phyloP scores from a whole-genome alignment of 2,329 filamentous ascomycete genomes.

The Cladosporium sp. region DNA sequence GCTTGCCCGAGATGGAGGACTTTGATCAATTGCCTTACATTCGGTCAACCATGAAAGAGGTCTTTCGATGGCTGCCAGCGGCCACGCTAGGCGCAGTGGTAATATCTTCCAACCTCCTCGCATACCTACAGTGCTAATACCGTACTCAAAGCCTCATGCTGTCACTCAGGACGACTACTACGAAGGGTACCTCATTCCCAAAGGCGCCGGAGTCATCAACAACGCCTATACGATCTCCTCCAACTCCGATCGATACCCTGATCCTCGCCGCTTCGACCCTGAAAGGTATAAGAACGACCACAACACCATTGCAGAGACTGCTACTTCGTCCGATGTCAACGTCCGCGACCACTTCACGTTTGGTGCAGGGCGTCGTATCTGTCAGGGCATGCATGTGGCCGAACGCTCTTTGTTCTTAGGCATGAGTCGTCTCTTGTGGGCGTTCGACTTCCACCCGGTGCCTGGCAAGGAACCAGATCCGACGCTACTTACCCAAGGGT shows the following conservation, averaged over 20 bases:
- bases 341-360: conserved; percentile 59
- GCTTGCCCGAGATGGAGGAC: conserved; percentile 27
- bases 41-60: conserved; percentile 29
- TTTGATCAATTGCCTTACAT: conserved; percentile 27
- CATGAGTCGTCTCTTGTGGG: conserved; percentile 54
- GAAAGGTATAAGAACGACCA: conserved; percentile 35
- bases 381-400: conserved; percentile 60
- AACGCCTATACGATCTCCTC: conserved; percentile 42
- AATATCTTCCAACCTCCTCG: background rate
- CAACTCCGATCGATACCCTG: conserved; percentile 40
- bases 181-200: conserved; percentile 39
- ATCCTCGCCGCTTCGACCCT: conserved; percentile 43
- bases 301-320: conserved; percentile 34
- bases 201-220: conserved; percentile 32
- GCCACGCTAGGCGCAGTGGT: conserved; percentile 36
- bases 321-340: conserved; percentile 41
- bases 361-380: conserved; percentile 59
- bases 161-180: conserved; percentile 23
- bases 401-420: conserved; percentile 52
- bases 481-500: background rate
- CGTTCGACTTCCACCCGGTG: conserved; percentile 33
- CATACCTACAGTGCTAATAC: background rate
- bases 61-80: conserved; percentile 28
- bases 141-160: conserved; percentile 18
- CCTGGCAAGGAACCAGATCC: conserved; percentile 10